These are phyloP conservation scores for Ogataea hybrid DNA, from an alignment of 1,139 yeast genomes.

Conservation along the genomic window DNA sequence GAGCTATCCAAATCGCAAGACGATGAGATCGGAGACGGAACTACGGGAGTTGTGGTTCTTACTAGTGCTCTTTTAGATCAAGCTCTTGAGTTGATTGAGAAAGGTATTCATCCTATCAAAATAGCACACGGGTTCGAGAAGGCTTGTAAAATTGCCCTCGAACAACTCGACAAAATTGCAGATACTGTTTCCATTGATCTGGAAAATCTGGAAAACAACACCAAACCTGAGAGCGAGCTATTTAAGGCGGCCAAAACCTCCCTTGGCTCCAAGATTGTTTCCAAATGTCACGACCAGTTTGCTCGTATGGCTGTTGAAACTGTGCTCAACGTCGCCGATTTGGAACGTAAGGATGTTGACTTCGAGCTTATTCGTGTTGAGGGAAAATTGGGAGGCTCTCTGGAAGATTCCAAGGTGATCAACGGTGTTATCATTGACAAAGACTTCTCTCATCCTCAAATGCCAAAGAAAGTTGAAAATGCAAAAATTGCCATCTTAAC, in stretches of 20 bases:
- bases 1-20: constrained; percentile 96
- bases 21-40: constrained; percentile 99
- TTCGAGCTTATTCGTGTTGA: constrained; percentile 94
- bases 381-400: constrained; percentile 93
- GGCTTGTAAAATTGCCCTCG: constrained; percentile 89
- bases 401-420: constrained; percentile 80
- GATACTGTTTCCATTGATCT: constrained; percentile 47
- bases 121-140: constrained; percentile 97
- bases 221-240: constrained; percentile 50
- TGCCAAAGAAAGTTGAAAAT: constrained; percentile 80
- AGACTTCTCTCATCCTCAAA: constrained; percentile 97
- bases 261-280: constrained; percentile 91
- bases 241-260: constrained; percentile 94
- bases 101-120: constrained; percentile 96
- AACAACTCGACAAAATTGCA: constrained; percentile 71
- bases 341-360: constrained; percentile 91
- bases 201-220: constrained; percentile 45
- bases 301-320: constrained; percentile 98
- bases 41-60: constrained; percentile 97
- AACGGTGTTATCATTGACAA: constrained; percentile 93
- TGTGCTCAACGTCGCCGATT: constrained; percentile 87
- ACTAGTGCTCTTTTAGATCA: constrained; percentile 95
- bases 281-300: constrained; percentile 89
- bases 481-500: constrained; percentile 93
- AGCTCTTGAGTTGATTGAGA: constrained; percentile 90